Base-by-base conservation (phyloP, 179 eudicot genomes). In the Silene coronaria region DNA sequence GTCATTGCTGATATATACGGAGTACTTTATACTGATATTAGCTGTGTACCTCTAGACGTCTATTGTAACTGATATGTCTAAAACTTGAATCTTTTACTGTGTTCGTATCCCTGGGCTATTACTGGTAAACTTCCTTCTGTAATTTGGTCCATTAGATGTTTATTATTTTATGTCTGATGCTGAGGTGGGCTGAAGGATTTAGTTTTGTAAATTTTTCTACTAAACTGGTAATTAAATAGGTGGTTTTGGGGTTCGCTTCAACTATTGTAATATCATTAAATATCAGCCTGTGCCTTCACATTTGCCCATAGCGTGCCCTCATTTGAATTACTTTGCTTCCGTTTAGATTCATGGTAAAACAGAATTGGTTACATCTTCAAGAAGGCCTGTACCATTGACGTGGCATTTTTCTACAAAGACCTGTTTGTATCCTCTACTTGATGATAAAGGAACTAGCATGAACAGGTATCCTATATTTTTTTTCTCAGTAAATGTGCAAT, bases 321-420 rank as follows among this genome's bases (percentile, higher is more conserved):
- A 84, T 51, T 22, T 63, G 59, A 70, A 67, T 58, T 57, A 14
- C 7, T 79, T 82, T 74, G 19, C 66, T 76, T 71, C 23, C 59
- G 45, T 72, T 42, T 80, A 95, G 99, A 95, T 95, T 85, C 99
- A 95, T 80, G 96, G 97, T 48, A 89, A 85, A 87, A 95, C 97
- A 72, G 99, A 95, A 84, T 80, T 92, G 86, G 96, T 95, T 48
- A 89, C 93, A 70, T 84, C 96, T 48, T 82, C 93, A 53, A 92
- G 86, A 85, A 92, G 99, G 58, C 99, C 99, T 57, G 99, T 95
- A 80, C 99, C 99, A 28, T 86, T 95, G 90, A 92, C 90, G 22
- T 95, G 99, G 99, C 91, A 89, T 84, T 93, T 95, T 85, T 92
- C 97, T 42, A 87, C 96, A 61, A 95, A 91, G 85, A 79, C 88